These are phyloP conservation scores for Aeminium ludgeri DNA, from an alignment of 495 filamentous ascomycete genomes.

Conservation along the genomic window DNA sequence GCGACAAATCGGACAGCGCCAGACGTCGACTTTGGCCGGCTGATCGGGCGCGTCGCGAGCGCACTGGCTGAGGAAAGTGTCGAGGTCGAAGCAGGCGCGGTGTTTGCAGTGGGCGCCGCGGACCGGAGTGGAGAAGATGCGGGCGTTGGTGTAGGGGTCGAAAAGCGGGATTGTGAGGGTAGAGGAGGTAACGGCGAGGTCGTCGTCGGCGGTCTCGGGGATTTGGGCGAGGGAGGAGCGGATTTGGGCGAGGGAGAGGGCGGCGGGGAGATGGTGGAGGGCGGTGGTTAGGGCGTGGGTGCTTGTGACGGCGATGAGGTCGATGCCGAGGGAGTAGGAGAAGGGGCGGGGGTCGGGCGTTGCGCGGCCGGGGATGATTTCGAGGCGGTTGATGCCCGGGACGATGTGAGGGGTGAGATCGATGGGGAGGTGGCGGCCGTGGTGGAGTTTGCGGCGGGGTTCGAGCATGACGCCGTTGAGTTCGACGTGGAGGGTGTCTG, in stretches of 20 bases:
- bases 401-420: conserved; percentile 45
- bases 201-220: conserved; percentile 38
- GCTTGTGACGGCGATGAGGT: conserved; percentile 26
- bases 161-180: conserved; percentile 54
- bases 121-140: conserved; percentile 53
- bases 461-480: conserved; percentile 46
- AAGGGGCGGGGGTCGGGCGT: conserved; percentile 23
- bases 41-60: conserved; percentile 30
- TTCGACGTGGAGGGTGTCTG: conserved; percentile 48
- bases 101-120: conserved; percentile 48
- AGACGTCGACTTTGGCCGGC: conserved; percentile 49
- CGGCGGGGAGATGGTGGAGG: conserved; percentile 26
- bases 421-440: conserved; percentile 57
- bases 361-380: conserved; percentile 33
- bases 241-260: conserved; percentile 31
- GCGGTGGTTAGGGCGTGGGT: conserved; percentile 32
- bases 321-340: conserved; percentile 40
- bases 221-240: conserved; percentile 28
- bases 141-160: conserved; percentile 51
- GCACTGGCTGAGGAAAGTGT: conserved; percentile 56
- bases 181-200: conserved; percentile 44
- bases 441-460: conserved; percentile 44
- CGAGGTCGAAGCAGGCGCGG: conserved; percentile 75
- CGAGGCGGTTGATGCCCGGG: conserved; percentile 41
- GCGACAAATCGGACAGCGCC: conserved; percentile 69